These are phyloP conservation scores for Pterocarpus macrocarpus DNA, from an alignment of 306 rosid species.

Conservation along the genomic window DNA sequence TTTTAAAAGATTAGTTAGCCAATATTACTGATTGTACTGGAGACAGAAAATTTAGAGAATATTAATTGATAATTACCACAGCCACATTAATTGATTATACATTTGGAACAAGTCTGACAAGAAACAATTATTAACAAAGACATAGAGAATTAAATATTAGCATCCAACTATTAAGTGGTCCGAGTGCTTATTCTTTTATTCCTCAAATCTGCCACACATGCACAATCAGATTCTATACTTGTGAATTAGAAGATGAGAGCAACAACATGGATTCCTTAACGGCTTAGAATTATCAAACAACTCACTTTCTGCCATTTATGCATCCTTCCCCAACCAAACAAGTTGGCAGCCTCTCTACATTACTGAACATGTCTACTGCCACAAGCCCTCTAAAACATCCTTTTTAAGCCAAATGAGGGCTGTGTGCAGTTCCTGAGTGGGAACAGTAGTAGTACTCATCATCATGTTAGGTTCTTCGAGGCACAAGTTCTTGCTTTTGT, in stretches of 20 bases:
- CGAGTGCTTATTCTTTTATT: conserved; percentile 37
- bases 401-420: conserved; percentile 45
- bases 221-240: conserved; percentile 45
- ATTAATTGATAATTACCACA: conserved; percentile 18
- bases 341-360: conserved; percentile 79
- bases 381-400: conserved; percentile 57
- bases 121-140: conserved; percentile 52
- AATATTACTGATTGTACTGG: too few relatives aligned
- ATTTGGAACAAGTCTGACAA: conserved; percentile 49
- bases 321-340: conserved; percentile 71
- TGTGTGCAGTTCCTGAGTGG: conserved; percentile 1
- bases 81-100: conserved; percentile 29
- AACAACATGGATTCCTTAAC: conserved; percentile 60
- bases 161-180: conserved; percentile 46
- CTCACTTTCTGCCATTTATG: conserved; percentile 79
- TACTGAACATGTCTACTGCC: conserved; percentile 80
- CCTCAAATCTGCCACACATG: conserved; percentile 48
- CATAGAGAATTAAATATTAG: conserved; percentile 26
- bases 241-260: conserved; percentile 55
- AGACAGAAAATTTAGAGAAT: too few relatives aligned
- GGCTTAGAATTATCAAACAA: conserved; percentile 60
- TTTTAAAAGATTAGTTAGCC: too few relatives aligned
- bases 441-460: neutral
- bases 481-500: conserved; percentile 54
- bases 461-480: conserved; percentile 69